Conservation (phyloP, 257 asterid species). For the Prunella vulgaris region DNA sequence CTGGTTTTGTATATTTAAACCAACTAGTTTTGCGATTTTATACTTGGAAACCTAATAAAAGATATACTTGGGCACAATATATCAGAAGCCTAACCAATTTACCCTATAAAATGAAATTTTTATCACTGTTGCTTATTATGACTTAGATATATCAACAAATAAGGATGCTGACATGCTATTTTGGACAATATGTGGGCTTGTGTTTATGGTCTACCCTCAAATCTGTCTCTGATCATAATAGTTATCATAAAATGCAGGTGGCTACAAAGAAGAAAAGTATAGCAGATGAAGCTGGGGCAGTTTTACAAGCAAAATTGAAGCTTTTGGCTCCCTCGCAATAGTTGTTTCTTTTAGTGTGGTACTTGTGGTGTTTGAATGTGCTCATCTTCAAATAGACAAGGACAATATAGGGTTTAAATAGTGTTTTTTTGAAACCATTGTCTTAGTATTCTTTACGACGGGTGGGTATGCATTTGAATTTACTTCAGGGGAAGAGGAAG, state of each 20-base stretch:
- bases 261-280: slow-evolving; percentile 71
- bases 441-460: too few species aligned
- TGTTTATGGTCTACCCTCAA: background rate
- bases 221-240: background rate
- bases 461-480: background rate
- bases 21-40: background rate
- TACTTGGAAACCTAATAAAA: background rate
- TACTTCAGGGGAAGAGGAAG: background rate
- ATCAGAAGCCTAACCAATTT: background rate
- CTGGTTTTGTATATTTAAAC: background rate
- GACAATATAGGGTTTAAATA: too few species aligned
- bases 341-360: background rate
- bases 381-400: too few species aligned
- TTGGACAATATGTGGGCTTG: background rate
- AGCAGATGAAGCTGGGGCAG: slow-evolving; percentile 74
- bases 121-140: background rate
- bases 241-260: slow-evolving; percentile 47
- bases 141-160: background rate
- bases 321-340: slow-evolving; percentile 48
- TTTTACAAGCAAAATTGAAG: slow-evolving; percentile 72
- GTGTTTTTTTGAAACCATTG: background rate
- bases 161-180: background rate
- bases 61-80: background rate
- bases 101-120: background rate
- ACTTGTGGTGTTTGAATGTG: background rate